phyloP scores from a whole-genome alignment of 108 stramenopile genomes.

The Skeletonema marinoi region DNA sequence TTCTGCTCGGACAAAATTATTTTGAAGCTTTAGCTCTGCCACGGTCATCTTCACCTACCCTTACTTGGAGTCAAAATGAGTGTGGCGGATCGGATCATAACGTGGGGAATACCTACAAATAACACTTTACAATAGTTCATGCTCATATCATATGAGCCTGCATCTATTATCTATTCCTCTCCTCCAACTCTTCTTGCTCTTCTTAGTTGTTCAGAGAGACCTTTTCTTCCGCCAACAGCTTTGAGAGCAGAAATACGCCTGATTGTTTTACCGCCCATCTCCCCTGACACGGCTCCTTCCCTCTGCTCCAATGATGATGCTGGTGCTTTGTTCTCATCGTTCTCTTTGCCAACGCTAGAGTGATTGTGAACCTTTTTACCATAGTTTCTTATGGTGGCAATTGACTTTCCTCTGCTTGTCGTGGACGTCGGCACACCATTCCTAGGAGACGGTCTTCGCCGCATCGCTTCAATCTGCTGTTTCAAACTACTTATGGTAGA shows the following conservation, averaged over 20 bases:
- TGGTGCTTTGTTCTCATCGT: background rate
- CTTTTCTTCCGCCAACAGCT: conserved; percentile 20
- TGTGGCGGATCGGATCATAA: no score
- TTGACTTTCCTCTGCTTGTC: background rate
- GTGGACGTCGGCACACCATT: background rate
- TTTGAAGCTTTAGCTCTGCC: no score
- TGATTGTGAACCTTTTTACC: background rate
- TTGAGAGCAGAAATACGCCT: conserved; percentile 12
- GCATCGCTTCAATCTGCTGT: background rate
- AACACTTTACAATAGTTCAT: background rate
- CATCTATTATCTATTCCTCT: background rate
- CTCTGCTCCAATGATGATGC: background rate
- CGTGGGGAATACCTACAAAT: background rate
- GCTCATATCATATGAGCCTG: background rate
- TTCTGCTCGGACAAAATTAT: no score
- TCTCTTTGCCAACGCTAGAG: background rate
- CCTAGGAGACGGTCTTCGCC: background rate
- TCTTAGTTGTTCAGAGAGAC: conserved; percentile 16
- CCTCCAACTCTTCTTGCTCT: conserved; percentile 14
- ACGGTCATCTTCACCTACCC: no score
- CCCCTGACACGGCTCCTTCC: background rate
- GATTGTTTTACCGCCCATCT: conserved; percentile 1
- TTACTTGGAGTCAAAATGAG: no score
- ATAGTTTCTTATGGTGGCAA: background rate
- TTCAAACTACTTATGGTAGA: background rate